Evolutionary conservation across 805 yeast genomes (phyloP).

Genomic region (Kodamaea fukazawae): DNA sequence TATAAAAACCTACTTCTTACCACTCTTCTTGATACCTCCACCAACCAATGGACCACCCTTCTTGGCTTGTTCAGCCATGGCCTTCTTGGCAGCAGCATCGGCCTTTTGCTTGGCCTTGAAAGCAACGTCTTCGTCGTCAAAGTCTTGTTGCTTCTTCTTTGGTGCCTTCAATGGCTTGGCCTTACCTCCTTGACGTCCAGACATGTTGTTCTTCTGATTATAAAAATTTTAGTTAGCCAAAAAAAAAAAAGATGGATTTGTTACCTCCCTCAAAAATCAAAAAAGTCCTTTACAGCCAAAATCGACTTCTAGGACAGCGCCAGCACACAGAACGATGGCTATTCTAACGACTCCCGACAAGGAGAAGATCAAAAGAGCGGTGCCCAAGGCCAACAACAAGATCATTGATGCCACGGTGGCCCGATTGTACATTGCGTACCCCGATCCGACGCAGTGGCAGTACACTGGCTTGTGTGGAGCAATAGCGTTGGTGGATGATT

Average conservation of each 20-base stretch:
- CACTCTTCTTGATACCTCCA: conserved; percentile 94
- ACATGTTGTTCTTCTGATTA: conserved; percentile 46
- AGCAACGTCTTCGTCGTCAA: conserved; percentile 85
- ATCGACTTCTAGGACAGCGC: background rate
- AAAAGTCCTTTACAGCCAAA: background rate
- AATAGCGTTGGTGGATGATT: conserved; percentile 79
- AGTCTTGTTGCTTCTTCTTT: conserved; percentile 73
- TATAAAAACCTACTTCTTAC: conserved; percentile 14
- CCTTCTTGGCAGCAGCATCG: conserved; percentile 90
- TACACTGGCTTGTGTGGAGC: conserved; percentile 92
- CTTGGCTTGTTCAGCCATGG: conserved; percentile 79
- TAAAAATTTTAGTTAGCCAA: background rate
- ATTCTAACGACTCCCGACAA: conserved; percentile 57
- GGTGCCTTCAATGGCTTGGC: conserved; percentile 86
- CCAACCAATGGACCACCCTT: conserved; percentile 90
- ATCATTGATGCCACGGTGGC: conserved; percentile 90
- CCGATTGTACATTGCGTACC: conserved; percentile 83
- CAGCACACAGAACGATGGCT: conserved; percentile 26
- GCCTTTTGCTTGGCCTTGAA: conserved; percentile 93
- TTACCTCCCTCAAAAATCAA: background rate
- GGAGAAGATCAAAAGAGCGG: conserved; percentile 82
- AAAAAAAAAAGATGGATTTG: conserved; percentile 1
- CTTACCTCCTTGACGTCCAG: conserved; percentile 97
- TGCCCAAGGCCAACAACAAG: conserved; percentile 86
- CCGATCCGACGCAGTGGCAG: conserved; percentile 76